Evolutionary conservation across 805 yeast genomes (phyloP), one percentile per base, ranked within the genome.

Genomic region (Jamesozyma hellenica): DNA sequence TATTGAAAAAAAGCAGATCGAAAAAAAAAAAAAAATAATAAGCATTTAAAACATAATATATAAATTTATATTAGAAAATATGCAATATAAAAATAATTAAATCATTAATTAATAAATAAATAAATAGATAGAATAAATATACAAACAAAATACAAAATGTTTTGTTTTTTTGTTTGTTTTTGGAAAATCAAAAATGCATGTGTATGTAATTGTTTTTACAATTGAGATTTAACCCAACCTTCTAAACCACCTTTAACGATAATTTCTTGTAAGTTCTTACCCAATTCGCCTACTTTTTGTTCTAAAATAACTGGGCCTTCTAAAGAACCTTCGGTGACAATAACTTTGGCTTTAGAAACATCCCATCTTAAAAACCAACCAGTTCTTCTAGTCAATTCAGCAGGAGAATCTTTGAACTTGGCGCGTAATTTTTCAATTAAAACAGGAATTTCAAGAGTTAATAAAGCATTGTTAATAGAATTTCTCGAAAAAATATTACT

Each of bases 211-310:
- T 13, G 17, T 29, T 26, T 4, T 32, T 46, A 54, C 47, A 80
- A 65, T 60, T 85, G 82, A 16, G 87, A 70, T 63, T 74, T 82
- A 42, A 92, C 96, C 99, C 99, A 92, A 32, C 95, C 94, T 71
- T 92, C 99, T 42, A 92, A 75, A 42, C 99, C 99, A 36, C 98
- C 98, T 61, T 86, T 81, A 47, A 90, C 88, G 49, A 92, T 92
- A 55, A 92, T 92, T 52, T 92, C 98, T 67, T 92, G 99, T 59
- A 92, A 71, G 62, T 88, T 88, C 40, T 87, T 78, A 48, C 98
- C 97, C 46, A 92, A 71, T 63, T 92, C 97, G 44, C 97, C 96
- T 36, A 92, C 97, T 64, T 82, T 83, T 60, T 85, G 94, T 49
- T 74, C 74, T 49, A 90, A 68, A 14, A 88, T 71, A 30, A 79